Percentiles rank a stretch among this genome's conserved stretches.
Conservation (phyloP, 257 asterid genomes). For the Prunella vulgaris region DNA sequence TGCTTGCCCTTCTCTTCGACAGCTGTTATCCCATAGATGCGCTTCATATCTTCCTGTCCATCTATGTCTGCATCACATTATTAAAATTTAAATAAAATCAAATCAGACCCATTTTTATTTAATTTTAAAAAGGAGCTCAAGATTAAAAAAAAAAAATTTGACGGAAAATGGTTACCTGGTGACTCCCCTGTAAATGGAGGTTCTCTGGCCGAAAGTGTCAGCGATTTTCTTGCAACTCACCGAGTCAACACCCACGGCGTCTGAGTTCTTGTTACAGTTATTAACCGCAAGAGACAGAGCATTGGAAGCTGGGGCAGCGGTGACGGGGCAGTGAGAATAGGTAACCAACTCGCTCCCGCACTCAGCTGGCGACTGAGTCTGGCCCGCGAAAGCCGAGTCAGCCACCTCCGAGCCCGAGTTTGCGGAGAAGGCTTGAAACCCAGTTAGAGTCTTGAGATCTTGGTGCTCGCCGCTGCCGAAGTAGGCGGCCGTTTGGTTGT, state of each 20-base stretch:
- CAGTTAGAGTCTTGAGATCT: slow-evolving; percentile 52
- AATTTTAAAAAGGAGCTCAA: background rate
- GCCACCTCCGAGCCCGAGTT: slow-evolving; percentile 90
- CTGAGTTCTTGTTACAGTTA: slow-evolving; percentile 24
- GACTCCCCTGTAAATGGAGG: slow-evolving; percentile 94
- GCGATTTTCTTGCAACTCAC: slow-evolving; percentile 53
- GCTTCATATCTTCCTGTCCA: slow-evolving; percentile 99
- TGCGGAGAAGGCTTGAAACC: slow-evolving; percentile 61
- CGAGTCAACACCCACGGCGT: slow-evolving; percentile 46
- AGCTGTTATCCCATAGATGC: slow-evolving; percentile 99
- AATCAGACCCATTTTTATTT: background rate
- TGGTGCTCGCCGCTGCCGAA: slow-evolving; percentile 41
- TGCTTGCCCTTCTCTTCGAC: slow-evolving; percentile 97
- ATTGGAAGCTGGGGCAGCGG: slow-evolving; percentile 15
- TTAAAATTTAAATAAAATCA: background rate
- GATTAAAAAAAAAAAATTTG: too few relatives aligned
- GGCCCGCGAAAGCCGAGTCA: slow-evolving; percentile 58
- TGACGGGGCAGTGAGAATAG: slow-evolving; percentile 38
- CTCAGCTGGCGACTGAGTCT: slow-evolving; percentile 57
- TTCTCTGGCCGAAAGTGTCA: slow-evolving; percentile 90
- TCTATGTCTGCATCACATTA: slow-evolving; percentile 63
- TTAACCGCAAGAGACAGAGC: slow-evolving; percentile 49
- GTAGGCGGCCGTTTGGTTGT: slow-evolving; percentile 30
- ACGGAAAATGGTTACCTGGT: slow-evolving; percentile 48
- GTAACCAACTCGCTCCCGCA: slow-evolving; percentile 54